phyloP scores from a whole-genome alignment of 352 stramenopile genomes.

The Hyaloperonospora brassicae region DNA sequence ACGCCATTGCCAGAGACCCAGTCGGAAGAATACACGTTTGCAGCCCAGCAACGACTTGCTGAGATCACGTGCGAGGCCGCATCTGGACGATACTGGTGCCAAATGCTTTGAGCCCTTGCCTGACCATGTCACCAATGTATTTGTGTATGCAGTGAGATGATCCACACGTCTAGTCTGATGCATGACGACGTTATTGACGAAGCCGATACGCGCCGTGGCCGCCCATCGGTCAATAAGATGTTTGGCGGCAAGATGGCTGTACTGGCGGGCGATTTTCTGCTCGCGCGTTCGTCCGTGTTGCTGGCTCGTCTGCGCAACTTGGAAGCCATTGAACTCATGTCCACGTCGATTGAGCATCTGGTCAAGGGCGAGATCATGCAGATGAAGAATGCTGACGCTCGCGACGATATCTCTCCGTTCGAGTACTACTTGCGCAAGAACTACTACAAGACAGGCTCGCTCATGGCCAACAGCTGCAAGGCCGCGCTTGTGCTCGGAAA shows the following conservation, averaged over 20 bases:
- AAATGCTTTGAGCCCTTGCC: not conserved
- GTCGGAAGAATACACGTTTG: slow-evolving; percentile 66
- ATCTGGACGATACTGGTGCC: not conserved
- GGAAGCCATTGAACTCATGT: slow-evolving; percentile 96
- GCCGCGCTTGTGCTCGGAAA: slow-evolving; percentile 90
- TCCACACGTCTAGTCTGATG: slow-evolving; percentile 97
- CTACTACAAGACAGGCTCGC: slow-evolving; percentile 98
- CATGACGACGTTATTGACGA: slow-evolving; percentile 99
- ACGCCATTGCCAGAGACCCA: slow-evolving; percentile 40
- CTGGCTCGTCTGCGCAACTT: slow-evolving; percentile 92
- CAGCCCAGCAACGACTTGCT: slow-evolving; percentile 66
- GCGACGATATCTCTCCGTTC: slow-evolving; percentile 73
- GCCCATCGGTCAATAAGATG: slow-evolving; percentile 91
- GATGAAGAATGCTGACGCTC: slow-evolving; percentile 85
- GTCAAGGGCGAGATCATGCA: slow-evolving; percentile 99
- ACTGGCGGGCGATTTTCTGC: slow-evolving; percentile 94
- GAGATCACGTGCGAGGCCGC: slow-evolving; percentile 72
- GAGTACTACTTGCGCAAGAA: slow-evolving; percentile 98
- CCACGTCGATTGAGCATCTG: slow-evolving; percentile 97
- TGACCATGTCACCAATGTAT: not conserved
- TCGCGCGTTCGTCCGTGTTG: slow-evolving; percentile 93
- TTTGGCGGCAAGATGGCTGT: slow-evolving; percentile 99
- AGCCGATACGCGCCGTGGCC: slow-evolving; percentile 90
- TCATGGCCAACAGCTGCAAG: slow-evolving; percentile 97
- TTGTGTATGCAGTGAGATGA: slow-evolving; percentile 88